Percentiles rank a stretch among this genome's conserved stretches.
These are phyloP conservation scores for Punica granatum DNA, from an alignment of 345 rosid genomes.

Conservation along the genomic window DNA sequence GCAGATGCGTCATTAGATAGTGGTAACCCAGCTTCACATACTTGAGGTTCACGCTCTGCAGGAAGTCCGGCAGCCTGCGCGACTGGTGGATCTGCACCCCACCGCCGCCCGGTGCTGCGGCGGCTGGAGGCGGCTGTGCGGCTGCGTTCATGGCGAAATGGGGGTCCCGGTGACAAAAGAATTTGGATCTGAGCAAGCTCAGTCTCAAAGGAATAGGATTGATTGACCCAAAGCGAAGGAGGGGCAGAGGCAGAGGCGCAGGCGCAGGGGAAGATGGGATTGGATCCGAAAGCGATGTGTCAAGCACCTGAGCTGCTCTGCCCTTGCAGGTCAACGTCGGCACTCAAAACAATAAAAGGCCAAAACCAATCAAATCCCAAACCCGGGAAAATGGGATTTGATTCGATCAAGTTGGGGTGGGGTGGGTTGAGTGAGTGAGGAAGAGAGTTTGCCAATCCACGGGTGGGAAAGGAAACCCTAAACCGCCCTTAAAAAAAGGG, in stretches of 20 bases:
- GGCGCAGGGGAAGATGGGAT: too few species aligned
- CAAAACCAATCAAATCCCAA: background rate
- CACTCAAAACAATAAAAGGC: background rate
- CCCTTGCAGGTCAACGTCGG: background rate
- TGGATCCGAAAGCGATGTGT: background rate
- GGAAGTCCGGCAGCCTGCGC: slow-evolving; percentile 69
- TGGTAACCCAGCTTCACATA: slow-evolving; percentile 89
- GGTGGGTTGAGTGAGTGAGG: background rate
- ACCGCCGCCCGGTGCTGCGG: slow-evolving; percentile 19
- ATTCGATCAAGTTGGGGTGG: background rate
- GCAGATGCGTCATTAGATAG: slow-evolving; percentile 53
- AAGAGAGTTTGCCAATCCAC: background rate
- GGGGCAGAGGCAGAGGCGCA: background rate
- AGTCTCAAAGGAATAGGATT: too few species aligned
- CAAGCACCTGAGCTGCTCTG: background rate
- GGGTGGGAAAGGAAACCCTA: background rate
- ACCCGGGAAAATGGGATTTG: background rate
- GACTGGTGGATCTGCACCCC: slow-evolving; percentile 61
- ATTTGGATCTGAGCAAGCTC: background rate
- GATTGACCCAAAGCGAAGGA: too few species aligned
- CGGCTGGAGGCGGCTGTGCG: background rate
- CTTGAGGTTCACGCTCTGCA: slow-evolving; percentile 79
- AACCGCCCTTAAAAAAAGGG: background rate
- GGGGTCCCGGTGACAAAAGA: background rate
- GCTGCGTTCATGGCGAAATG: slow-evolving; percentile 30